Evolutionary conservation across 2,329 filamentous ascomycete genomes (phyloP), one percentile per base, ranked within the genome.

Genomic region (Exophiala calicioides): DNA sequence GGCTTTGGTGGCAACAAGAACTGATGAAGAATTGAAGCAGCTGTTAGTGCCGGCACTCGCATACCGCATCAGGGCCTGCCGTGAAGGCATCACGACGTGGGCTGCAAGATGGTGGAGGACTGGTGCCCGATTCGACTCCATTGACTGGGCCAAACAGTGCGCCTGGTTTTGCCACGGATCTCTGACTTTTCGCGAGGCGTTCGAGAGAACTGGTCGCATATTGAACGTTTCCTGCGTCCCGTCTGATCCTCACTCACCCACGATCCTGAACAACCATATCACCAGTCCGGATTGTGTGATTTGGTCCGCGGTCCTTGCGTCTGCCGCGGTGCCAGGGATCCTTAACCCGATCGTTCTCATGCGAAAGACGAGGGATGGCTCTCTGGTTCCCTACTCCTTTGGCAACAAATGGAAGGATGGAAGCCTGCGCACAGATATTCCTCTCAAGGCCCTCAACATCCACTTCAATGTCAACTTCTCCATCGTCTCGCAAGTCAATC

Each of bases 361-460:
- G 84, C 83, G 82, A 75, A 95, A 95, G 71, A 86, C 79, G 42
- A 75, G 77, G 13, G 80, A 90, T 50, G 90, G 90, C 1, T 82
- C 76, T 2, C 75, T 98, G 3, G 81, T 82, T 0, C 93, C 93
- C 0, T 98, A 95, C 68, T 94, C 88, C 0, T 98, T 98, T 63
- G 93, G 93, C 0, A 90, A 97, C 74, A 97, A 97, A 70, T 98
- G 93, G 93, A 98, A 98, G 68, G 93, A 98, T 65, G 93, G 93
- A 42, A 93, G 86, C 58, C 72, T 98, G 44, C 81, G 93, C 27
- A 98, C 93, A 1, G 93, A 98, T 62, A 96, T 98, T 20, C 93
- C 93, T 0, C 81, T 98, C 62, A 93, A 91, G 68, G 86, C 90
- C 1, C 77, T 98, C 40, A 97, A 98, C 65, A 77, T 95, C 1